phyloP scores from a whole-genome alignment of 179 eudicot species.

The Pouteria campechiana region DNA sequence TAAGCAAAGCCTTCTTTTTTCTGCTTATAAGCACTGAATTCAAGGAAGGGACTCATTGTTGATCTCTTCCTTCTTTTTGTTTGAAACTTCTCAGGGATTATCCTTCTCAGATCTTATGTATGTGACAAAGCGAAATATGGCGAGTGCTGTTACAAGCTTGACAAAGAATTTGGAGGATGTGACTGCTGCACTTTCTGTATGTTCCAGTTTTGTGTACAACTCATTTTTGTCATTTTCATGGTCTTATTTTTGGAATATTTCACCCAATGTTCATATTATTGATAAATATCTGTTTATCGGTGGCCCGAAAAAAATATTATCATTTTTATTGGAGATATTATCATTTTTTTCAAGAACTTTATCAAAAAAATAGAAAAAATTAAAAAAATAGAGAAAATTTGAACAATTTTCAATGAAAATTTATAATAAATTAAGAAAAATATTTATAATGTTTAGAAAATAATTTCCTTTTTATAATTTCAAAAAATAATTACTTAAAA shows the following conservation, averaged over 20 bases:
- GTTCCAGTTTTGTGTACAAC: conserved; percentile 9
- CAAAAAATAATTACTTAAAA: too few species aligned
- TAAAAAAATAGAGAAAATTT: too few species aligned
- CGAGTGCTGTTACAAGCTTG: conserved; percentile 65
- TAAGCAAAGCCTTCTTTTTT: background rate
- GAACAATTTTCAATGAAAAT: too few species aligned
- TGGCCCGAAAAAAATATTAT: too few species aligned
- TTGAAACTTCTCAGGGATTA: conserved; percentile 32
- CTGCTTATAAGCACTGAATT: too few species aligned
- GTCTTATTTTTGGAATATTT: background rate
- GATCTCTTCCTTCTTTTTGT: background rate
- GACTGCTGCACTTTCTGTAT: conserved; percentile 62
- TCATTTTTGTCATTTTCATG: background rate
- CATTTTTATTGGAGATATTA: too few species aligned
- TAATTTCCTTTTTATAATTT: too few species aligned
- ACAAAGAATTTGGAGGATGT: conserved; percentile 74
- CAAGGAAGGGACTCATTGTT: background rate
- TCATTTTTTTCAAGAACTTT: too few species aligned
- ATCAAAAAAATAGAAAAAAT: too few species aligned
- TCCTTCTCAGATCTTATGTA: conserved; percentile 90
- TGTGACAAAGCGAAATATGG: conserved; percentile 81
- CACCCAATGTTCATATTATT: background rate
- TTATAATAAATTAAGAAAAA: too few species aligned
- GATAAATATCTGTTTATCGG: too few species aligned
- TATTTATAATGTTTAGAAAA: too few species aligned